Evolutionary conservation across 2,329 filamentous ascomycete genomes (phyloP).

Genomic region (Fusarium pseudocircinatum): DNA sequence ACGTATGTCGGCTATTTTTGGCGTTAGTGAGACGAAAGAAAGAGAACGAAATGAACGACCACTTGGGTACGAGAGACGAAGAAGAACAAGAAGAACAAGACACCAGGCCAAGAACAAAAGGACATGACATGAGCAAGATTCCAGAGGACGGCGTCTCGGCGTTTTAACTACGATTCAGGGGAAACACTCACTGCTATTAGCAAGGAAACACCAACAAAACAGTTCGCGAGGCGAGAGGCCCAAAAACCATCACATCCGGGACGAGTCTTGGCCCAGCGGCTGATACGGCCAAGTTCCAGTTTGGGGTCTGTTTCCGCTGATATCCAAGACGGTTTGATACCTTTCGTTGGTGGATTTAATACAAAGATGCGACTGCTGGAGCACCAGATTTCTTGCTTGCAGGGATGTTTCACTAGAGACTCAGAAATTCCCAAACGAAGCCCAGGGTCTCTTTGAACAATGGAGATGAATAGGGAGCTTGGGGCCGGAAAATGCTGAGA

Average conservation of each 20-base stretch:
- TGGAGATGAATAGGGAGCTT: slow-evolving; percentile 16
- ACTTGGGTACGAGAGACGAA: slow-evolving; percentile 23
- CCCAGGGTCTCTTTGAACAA: slow-evolving; percentile 12
- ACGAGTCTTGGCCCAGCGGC: slow-evolving; percentile 32
- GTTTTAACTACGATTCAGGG: slow-evolving; percentile 35
- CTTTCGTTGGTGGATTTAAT: slow-evolving; percentile 37
- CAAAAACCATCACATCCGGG: slow-evolving; percentile 18
- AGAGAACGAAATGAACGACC: slow-evolving; percentile 28
- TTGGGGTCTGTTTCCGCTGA: slow-evolving; percentile 31
- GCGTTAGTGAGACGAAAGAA: slow-evolving; percentile 21
- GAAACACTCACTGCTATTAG: slow-evolving; percentile 22
- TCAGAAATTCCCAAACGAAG: background rate
- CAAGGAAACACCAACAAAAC: slow-evolving; percentile 24
- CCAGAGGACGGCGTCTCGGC: slow-evolving; percentile 19
- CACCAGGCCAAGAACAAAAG: slow-evolving; percentile 22
- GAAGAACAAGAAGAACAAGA: slow-evolving; percentile 3
- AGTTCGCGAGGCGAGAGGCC: slow-evolving; percentile 1
- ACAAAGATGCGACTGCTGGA: slow-evolving; percentile 24
- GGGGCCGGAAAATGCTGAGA: slow-evolving; percentile 19
- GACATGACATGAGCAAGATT: slow-evolving; percentile 28
- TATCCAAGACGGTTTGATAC: slow-evolving; percentile 15
- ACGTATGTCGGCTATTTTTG: slow-evolving; percentile 16
- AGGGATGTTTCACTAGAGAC: slow-evolving; percentile 19
- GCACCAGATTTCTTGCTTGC: slow-evolving; percentile 31
- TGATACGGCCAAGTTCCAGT: slow-evolving; percentile 33